These are phyloP conservation scores for Daedaleopsis nitida DNA, from an alignment of 768 basidiomycete species.

Conservation along the genomic window DNA sequence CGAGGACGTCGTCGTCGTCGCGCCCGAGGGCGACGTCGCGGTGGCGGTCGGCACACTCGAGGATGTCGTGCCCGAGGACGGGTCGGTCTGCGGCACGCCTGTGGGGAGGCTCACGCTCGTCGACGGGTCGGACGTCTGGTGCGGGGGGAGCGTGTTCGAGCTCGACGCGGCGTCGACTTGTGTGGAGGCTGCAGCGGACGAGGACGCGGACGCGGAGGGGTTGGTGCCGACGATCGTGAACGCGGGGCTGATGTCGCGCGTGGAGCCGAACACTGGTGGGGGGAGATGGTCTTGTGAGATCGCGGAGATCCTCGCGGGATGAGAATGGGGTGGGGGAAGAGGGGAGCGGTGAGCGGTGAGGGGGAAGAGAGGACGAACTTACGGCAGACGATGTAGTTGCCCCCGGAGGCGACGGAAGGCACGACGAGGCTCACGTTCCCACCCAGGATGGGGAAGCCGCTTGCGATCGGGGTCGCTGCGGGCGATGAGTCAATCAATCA, in stretches of 20 bases:
- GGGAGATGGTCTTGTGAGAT: background rate
- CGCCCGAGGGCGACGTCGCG: background rate
- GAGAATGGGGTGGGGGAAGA: background rate
- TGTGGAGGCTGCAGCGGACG: background rate
- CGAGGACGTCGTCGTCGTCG: background rate
- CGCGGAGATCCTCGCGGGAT: no score
- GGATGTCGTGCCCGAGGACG: background rate
- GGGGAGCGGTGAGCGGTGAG: background rate
- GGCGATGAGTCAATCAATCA: background rate
- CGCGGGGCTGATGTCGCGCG: constrained; percentile 36
- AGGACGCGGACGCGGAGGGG: constrained; percentile 5
- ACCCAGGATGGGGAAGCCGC: constrained; percentile 39
- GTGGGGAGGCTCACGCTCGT: constrained; percentile 2
- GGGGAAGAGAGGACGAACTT: constrained; percentile 11
- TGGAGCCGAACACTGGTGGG: constrained; percentile 47
- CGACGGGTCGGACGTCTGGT: background rate
- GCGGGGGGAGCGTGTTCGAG: constrained; percentile 8
- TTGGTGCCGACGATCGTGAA: constrained; percentile 30
- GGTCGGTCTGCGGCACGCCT: background rate
- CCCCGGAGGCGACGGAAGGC: constrained; percentile 37
- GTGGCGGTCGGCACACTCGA: background rate
- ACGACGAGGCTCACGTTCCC: constrained; percentile 45
- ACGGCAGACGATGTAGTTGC: constrained; percentile 51
- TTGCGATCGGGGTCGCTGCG: constrained; percentile 45
- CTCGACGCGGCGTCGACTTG: background rate